phyloP scores from a whole-genome alignment of 78 protist genomes.

The Bodo saltans region DNA sequence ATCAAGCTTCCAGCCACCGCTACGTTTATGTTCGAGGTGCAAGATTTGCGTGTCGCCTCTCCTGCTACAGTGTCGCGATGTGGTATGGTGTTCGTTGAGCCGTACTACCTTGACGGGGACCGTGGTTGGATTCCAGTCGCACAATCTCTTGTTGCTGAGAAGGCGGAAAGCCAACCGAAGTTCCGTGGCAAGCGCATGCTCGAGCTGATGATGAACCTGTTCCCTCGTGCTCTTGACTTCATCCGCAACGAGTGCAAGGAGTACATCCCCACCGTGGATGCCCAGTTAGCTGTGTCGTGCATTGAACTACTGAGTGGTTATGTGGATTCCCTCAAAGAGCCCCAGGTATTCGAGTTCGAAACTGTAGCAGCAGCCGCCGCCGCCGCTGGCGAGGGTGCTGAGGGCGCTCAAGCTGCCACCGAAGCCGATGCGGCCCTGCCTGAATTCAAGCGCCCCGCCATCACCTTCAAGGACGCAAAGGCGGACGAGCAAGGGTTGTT shows the following conservation, averaged over 20 bases:
- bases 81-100: slow-evolving; percentile 69
- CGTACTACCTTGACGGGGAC: slow-evolving; percentile 9
- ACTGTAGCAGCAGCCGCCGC: not conserved
- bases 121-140: slow-evolving; percentile 38
- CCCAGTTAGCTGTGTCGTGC: slow-evolving; percentile 5
- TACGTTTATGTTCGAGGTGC: slow-evolving; percentile 66
- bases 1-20: slow-evolving; percentile 45
- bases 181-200: not conserved
- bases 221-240: slow-evolving; percentile 8
- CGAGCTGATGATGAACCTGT: slow-evolving; percentile 3
- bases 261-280: slow-evolving; percentile 31
- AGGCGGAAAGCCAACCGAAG: not conserved
- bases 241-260: slow-evolving; percentile 36
- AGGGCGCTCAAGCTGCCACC: not conserved
- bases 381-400: not conserved
- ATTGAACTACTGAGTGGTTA: not conserved
- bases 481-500: not conserved
- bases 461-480: not conserved
- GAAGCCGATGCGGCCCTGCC: not conserved
- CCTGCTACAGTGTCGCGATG: slow-evolving; percentile 85
- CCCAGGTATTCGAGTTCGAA: not conserved
- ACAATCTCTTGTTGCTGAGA: not conserved
- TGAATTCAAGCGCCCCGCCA: not conserved
- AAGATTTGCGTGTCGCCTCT: slow-evolving; percentile 62
- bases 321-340: slow-evolving; percentile 43